Evolutionary conservation across 148 eudicot genomes (phyloP).

Genomic region (Rhododendron mucronatum): DNA sequence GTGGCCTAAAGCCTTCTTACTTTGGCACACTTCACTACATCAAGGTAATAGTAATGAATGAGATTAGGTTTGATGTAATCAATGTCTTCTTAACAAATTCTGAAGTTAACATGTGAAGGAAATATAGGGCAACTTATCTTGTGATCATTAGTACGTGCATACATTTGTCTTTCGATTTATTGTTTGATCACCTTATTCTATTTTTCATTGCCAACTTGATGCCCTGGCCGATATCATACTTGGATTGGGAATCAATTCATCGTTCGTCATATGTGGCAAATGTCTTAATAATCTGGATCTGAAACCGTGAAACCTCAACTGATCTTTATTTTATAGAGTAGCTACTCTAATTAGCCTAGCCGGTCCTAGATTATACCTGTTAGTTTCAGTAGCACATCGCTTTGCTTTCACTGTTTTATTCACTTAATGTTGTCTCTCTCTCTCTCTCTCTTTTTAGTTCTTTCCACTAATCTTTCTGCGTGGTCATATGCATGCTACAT

Average conservation of each 20-base stretch:
- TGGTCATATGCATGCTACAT: slow-evolving; percentile 14
- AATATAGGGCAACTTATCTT: background rate
- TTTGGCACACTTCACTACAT: background rate
- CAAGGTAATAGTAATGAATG: background rate
- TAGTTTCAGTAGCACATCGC: background rate
- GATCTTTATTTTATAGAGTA: background rate
- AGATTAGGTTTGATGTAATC: background rate
- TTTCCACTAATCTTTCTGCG: background rate
- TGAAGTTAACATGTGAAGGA: background rate
- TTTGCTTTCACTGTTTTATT: background rate
- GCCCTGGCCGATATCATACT: background rate
- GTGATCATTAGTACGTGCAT: background rate
- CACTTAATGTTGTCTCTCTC: background rate
- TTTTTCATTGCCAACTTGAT: background rate
- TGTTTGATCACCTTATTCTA: background rate
- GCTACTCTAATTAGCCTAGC: background rate
- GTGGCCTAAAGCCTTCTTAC: background rate
- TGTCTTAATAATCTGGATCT: background rate
- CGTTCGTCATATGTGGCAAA: background rate
- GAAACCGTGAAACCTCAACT: background rate
- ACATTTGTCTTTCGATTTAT: background rate
- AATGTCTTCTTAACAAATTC: background rate
- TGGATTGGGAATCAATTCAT: background rate
- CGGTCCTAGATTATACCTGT: background rate
- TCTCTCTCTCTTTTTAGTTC: background rate